These are phyloP conservation scores for Themeda triandra DNA, from an alignment of 176 grass and related monocot species.

Conservation along the genomic window DNA sequence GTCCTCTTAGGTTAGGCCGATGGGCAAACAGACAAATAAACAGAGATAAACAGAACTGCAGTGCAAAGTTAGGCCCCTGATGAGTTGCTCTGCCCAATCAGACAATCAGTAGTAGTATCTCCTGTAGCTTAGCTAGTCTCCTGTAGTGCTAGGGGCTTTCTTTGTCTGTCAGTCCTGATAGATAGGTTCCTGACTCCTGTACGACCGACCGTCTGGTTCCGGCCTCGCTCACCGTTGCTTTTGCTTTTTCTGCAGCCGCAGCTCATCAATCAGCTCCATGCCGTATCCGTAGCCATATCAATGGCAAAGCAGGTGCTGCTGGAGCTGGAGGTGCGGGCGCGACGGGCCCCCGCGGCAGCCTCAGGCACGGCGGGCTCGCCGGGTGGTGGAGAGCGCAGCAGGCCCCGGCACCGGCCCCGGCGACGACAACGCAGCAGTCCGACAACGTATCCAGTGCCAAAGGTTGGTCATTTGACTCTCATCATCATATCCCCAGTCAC, in stretches of 20 bases:
- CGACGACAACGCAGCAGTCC: neutral
- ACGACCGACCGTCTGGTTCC: neutral
- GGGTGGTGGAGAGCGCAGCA: neutral
- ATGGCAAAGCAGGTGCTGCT: conserved; percentile 3
- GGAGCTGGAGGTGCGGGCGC: neutral
- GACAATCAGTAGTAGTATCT: no score
- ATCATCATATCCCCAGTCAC: neutral
- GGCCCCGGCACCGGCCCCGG: neutral
- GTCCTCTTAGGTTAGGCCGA: no score
- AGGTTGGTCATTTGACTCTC: conserved; percentile 10
- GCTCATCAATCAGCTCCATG: conserved; percentile 27
- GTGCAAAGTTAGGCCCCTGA: no score
- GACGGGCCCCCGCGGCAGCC: neutral
- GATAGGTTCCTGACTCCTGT: neutral
- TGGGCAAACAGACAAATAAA: no score
- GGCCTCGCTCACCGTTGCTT: neutral
- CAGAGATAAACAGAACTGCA: no score
- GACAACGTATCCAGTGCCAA: conserved; percentile 19
- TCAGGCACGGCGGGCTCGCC: neutral
- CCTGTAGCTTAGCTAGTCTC: neutral
- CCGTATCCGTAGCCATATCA: neutral
- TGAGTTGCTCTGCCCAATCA: no score
- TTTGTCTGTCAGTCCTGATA: neutral
- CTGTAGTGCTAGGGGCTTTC: neutral
- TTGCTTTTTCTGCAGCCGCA: neutral